A percentile compares a stretch with the other conserved stretches of the same genome.
Evolutionary conservation across 2,329 filamentous ascomycete genomes (phyloP).

Genomic region (Sclerotinia minor): DNA sequence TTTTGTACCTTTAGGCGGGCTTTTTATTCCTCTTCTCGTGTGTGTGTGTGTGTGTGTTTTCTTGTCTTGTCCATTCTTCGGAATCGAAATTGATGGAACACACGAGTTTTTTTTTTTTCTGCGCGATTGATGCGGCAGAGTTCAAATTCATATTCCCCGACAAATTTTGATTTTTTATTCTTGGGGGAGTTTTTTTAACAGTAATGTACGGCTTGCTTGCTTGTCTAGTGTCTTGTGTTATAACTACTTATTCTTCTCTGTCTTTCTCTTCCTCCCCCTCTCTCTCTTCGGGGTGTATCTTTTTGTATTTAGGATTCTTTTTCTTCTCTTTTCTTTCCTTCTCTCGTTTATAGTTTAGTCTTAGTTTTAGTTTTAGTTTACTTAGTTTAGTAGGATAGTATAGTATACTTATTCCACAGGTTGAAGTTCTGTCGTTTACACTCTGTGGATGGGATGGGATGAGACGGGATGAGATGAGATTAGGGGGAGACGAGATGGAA

Average conservation of each 20-base stretch:
- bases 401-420: not conserved
- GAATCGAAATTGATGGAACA: not conserved
- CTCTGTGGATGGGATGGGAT: not conserved
- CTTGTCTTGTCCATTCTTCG: not conserved
- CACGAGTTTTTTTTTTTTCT: not conserved
- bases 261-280: conserved; percentile 31
- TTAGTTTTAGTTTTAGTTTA: not conserved
- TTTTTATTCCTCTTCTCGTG: not conserved
- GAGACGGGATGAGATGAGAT: not conserved
- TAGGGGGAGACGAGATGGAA: not conserved
- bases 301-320: conserved; percentile 10
- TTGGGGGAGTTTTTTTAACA: not conserved
- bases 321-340: not conserved
- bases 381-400: not conserved
- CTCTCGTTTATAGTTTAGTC: not conserved
- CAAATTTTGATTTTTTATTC: not conserved
- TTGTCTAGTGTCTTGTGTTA: not conserved
- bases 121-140: not conserved
- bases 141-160: not conserved
- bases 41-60: not conserved
- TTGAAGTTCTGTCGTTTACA: not conserved
- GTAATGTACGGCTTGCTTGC: conserved; percentile 8
- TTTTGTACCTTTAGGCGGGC: conserved; percentile 1
- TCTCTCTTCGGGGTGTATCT: conserved; percentile 26
- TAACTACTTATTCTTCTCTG: not conserved